Evolutionary conservation across 2,329 filamentous ascomycete species (phyloP), one percentile per base, ranked within the genome.

Genomic region (Trichoderma endophyticum): DNA sequence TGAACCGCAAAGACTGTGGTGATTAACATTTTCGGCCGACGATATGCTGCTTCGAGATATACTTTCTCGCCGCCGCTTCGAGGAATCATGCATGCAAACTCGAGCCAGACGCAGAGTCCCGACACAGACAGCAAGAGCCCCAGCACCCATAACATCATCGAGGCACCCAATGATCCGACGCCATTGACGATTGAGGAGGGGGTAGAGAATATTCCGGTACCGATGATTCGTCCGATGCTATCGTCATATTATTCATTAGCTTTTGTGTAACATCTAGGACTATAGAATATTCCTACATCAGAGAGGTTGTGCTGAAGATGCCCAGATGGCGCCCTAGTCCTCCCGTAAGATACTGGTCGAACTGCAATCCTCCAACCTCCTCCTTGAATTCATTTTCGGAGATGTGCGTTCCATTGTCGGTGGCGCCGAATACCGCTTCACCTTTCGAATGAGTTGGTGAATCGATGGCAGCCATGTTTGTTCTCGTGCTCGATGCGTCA

Each of bases 191-290:
- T 75, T 28, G 74, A 74, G 5, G 75, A 76, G 3, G 75, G 75
- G 4, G 74, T 75, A 8, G 75, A 74, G 30, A 76, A 76, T 60
- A 76, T 76, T 54, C 75, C 75, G 4, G 75, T 76, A 18, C 75
- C 75, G n/a, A 76, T 73, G 48, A 76, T 76, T 71, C 75, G 75
- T 11, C 75, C 75, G 70, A 76, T 70, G 56, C 75, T 75, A 34
- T 18, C 21, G 18, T 14, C 30, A 6, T 9, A 30, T 60, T 12
- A 21, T 61, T 64, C 15, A 21, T 62, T 64, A 36, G 15, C 48
- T 24, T 51, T 26, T 2, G n/a, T 14, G 6, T 15, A 5, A 5
- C 14, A 8, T 9, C 54, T 24, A 5, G 9, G 7, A 28, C 9
- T 6, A 11, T 3, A 34, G 15, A 39, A 6, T 14, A 15, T 28